These are phyloP conservation scores for Lipomyces spencermartinsiae DNA, from an alignment of 805 yeast genomes.

Conservation along the genomic window DNA sequence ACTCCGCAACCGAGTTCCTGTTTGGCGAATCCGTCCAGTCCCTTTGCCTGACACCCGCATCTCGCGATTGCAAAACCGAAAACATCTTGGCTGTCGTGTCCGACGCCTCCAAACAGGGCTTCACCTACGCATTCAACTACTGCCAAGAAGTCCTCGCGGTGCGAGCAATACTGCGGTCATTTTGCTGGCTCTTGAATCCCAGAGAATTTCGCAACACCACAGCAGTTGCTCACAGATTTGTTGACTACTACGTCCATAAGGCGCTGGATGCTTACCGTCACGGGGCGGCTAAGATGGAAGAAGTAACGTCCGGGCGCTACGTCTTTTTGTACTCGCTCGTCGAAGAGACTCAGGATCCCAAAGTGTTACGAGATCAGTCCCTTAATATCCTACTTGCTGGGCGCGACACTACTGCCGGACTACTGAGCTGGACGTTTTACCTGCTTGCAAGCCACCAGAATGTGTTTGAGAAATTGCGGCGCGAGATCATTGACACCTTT, in stretches of 20 bases:
- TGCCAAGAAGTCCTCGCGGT: conserved; percentile 36
- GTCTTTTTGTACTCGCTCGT: conserved; percentile 57
- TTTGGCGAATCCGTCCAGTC: conserved; percentile 45
- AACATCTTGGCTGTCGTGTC: conserved; percentile 16
- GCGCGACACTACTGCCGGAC: conserved; percentile 62
- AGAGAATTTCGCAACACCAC: conserved; percentile 47
- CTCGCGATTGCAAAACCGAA: not conserved
- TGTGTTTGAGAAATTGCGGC: conserved; percentile 47
- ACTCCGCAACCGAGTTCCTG: conserved; percentile 48
- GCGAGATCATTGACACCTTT: conserved; percentile 49
- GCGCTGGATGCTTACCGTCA: conserved; percentile 44
- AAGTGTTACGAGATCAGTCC: conserved; percentile 57
- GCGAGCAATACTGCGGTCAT: conserved; percentile 38
- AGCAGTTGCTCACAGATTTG: conserved; percentile 46
- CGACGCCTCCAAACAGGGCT: conserved; percentile 35
- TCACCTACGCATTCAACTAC: conserved; percentile 39
- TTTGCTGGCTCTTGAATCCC: conserved; percentile 38
- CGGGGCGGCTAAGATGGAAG: not conserved
- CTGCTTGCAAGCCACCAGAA: conserved; percentile 53
- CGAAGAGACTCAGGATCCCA: conserved; percentile 56
- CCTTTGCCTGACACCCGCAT: conserved; percentile 29
- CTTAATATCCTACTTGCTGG: conserved; percentile 61
- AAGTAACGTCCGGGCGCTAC: conserved; percentile 43
- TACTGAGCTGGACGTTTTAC: conserved; percentile 54
- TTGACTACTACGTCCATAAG: conserved; percentile 51